phyloP scores from a whole-genome alignment of 192 early-diverging fungal species.

The Gigaspora rosea region DNA sequence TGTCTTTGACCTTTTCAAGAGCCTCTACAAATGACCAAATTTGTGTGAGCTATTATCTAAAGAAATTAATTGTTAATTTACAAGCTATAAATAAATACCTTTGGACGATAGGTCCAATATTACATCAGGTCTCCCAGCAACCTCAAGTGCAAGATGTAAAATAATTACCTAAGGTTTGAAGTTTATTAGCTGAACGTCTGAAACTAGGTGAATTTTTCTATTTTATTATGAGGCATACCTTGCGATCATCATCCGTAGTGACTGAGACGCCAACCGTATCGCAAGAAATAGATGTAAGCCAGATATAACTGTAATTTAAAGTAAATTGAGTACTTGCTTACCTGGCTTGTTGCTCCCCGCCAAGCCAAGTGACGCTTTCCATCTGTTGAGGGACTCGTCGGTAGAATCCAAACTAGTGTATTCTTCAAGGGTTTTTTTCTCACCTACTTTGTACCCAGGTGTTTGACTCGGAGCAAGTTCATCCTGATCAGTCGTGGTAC shows the following conservation, averaged over 20 bases:
- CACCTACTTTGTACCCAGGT: slow-evolving; percentile 86
- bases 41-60: neutral
- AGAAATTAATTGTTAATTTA: neutral
- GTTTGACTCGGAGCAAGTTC: slow-evolving; percentile 78
- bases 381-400: slow-evolving; percentile 94
- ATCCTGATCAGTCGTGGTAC: slow-evolving; percentile 53
- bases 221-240: neutral
- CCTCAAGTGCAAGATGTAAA: slow-evolving; percentile 70
- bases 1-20: slow-evolving; percentile 68
- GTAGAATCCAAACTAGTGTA: slow-evolving; percentile 81
- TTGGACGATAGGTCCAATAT: slow-evolving; percentile 72
- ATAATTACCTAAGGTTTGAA: slow-evolving; percentile 66
- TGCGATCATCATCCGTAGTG: slow-evolving; percentile 62
- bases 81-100: slow-evolving; percentile 46
- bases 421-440: slow-evolving; percentile 90
- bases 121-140: slow-evolving; percentile 74
- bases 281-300: neutral
- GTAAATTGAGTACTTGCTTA: slow-evolving; percentile 34
- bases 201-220: neutral
- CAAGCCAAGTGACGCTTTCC: slow-evolving; percentile 95
- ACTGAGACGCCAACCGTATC: slow-evolving; percentile 21
- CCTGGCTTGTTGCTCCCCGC: slow-evolving; percentile 50
- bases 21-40: slow-evolving; percentile 31
- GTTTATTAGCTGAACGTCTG: neutral
- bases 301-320: neutral